These are phyloP conservation scores for Paradendryphiella salina DNA, from an alignment of 2,329 filamentous ascomycete species.

Conservation along the genomic window DNA sequence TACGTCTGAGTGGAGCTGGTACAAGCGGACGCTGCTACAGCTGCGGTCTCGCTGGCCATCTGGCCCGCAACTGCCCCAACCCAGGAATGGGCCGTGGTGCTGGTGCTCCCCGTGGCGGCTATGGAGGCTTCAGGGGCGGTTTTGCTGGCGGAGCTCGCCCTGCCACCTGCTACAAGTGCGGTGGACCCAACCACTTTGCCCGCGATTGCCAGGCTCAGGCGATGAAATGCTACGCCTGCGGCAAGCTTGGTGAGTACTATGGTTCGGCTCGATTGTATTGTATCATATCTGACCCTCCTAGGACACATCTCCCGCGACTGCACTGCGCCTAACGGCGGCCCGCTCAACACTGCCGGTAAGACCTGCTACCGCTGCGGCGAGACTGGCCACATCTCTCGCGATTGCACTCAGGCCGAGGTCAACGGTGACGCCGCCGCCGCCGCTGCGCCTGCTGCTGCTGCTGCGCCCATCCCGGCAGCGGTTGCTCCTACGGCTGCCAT, in stretches of 20 bases:
- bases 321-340: constrained; percentile 93
- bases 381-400: constrained; percentile 92
- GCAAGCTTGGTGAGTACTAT: constrained; percentile 64
- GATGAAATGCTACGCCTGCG: constrained; percentile 98
- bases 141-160: constrained; percentile 69
- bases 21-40: constrained; percentile 92
- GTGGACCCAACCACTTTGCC: constrained; percentile 94
- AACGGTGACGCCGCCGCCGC: constrained; percentile 48
- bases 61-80: constrained; percentile 86
- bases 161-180: constrained; percentile 71
- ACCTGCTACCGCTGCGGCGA: constrained; percentile 98
- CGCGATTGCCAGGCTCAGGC: constrained; percentile 97
- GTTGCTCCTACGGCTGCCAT: constrained; percentile 48
- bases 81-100: constrained; percentile 69
- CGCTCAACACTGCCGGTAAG: constrained; percentile 94
- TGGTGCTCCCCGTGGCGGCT: constrained; percentile 72
- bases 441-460: constrained; percentile 29
- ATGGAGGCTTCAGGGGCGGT: constrained; percentile 72
- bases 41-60: constrained; percentile 89
- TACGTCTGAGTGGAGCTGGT: constrained; percentile 81
- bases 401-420: constrained; percentile 78
- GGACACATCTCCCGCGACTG: constrained; percentile 94
- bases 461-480: constrained; percentile 42
- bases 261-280: background rate
- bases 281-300: constrained; percentile 11